Evolutionary conservation across 352 stramenopile genomes (phyloP).

Genomic region (Phytophthora sojae): DNA sequence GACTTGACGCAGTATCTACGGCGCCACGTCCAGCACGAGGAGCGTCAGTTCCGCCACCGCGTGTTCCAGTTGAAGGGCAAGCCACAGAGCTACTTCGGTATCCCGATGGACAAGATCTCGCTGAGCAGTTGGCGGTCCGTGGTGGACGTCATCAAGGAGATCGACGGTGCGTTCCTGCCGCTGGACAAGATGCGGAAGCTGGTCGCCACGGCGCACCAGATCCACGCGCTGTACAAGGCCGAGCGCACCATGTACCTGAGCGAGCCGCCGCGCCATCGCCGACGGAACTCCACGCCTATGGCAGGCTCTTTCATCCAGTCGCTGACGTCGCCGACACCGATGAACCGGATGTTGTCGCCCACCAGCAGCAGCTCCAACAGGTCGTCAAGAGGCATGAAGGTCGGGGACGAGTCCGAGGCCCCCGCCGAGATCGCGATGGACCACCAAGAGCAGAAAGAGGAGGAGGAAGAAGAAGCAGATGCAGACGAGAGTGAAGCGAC

Average conservation of each 20-base stretch:
- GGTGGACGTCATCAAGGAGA: slow-evolving; percentile 81
- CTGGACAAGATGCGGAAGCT: slow-evolving; percentile 89
- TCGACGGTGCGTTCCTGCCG: slow-evolving; percentile 83
- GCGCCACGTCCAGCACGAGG: slow-evolving; percentile 65
- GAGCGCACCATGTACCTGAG: slow-evolving; percentile 62
- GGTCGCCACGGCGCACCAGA: slow-evolving; percentile 71
- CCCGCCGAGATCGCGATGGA: slow-evolving; percentile 16
- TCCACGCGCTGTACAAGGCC: slow-evolving; percentile 74
- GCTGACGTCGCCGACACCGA: slow-evolving; percentile 18
- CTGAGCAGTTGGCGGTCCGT: slow-evolving; percentile 78
- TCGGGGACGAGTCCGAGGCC: slow-evolving; percentile 36
- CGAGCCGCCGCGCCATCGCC: slow-evolving; percentile 38
- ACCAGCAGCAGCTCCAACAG: slow-evolving; percentile 36
- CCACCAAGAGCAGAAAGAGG: slow-evolving; percentile 13
- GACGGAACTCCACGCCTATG: slow-evolving; percentile 55
- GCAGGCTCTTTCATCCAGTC: slow-evolving; percentile 30
- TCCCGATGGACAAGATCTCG: slow-evolving; percentile 80
- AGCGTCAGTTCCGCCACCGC: slow-evolving; percentile 76
- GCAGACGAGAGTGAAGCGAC: slow-evolving; percentile 13
- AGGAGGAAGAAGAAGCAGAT: slow-evolving; percentile 6
- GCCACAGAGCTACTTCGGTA: slow-evolving; percentile 85
- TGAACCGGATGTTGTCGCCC: slow-evolving; percentile 34
- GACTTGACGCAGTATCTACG: slow-evolving; percentile 57
- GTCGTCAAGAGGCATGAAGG: slow-evolving; percentile 34
- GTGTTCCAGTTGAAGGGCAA: slow-evolving; percentile 74